Conservation (phyloP, 768 basidiomycete genomes). For the Boletus pseudopeckii region DNA sequence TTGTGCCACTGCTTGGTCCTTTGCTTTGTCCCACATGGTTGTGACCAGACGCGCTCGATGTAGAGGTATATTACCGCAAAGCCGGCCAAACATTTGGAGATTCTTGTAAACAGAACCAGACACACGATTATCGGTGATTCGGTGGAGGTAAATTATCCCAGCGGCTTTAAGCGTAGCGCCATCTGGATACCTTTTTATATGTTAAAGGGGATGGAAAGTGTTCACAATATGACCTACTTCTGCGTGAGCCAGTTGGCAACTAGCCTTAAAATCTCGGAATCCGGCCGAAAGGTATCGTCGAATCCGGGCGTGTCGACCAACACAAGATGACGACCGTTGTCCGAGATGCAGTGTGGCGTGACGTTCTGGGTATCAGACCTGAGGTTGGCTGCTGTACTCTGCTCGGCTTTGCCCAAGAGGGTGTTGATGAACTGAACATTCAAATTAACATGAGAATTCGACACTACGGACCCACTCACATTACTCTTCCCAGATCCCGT, state of each 20-base stretch:
- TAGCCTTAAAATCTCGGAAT: constrained; percentile 5
- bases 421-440: constrained; percentile 12
- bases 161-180: constrained; percentile 8
- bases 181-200: constrained; percentile 5
- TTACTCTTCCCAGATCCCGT: constrained; percentile 26
- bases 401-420: constrained; percentile 3
- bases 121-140: constrained; percentile 36
- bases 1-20: constrained; percentile 6
- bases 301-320: constrained; percentile 23
- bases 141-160: constrained; percentile 35
- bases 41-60: constrained; percentile 35
- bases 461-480: constrained; percentile 3
- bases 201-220: background rate
- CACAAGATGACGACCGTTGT: background rate
- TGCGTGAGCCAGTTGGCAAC: constrained; percentile 20
- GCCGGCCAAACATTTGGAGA: constrained; percentile 31
- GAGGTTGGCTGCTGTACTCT: background rate
- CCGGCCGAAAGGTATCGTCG: constrained; percentile 17
- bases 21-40: constrained; percentile 36
- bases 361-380: constrained; percentile 11
- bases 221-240: constrained; percentile 5
- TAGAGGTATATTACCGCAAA: constrained; percentile 33
- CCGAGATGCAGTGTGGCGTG: background rate
- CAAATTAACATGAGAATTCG: background rate
- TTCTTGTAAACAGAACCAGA: constrained; percentile 29